phyloP scores from a whole-genome alignment of 352 stramenopile genomes.

The Peronosclerospora sorghi region DNA sequence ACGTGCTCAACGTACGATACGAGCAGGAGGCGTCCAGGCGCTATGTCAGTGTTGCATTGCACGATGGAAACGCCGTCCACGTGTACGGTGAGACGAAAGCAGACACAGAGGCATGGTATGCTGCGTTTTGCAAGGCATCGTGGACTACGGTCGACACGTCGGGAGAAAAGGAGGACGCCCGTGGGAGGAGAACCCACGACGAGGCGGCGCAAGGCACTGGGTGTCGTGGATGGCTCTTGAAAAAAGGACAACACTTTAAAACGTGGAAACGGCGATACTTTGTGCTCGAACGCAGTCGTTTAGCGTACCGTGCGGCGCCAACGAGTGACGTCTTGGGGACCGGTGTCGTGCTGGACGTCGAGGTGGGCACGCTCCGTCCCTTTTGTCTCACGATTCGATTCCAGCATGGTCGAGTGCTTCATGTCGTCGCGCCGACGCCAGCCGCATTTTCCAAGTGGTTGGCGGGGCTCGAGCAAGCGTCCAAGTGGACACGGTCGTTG shows the following conservation, averaged over 20 bases:
- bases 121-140: constrained; percentile 20
- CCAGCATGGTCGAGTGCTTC: constrained; percentile 56
- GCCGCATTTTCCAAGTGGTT: constrained; percentile 46
- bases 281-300: constrained; percentile 43
- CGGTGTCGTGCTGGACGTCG: constrained; percentile 56
- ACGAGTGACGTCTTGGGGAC: constrained; percentile 38
- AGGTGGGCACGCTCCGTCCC: constrained; percentile 37
- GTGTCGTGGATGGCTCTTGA: constrained; percentile 60
- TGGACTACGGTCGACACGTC: constrained; percentile 10
- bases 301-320: constrained; percentile 36
- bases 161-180: constrained; percentile 5
- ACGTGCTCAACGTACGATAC: constrained; percentile 36
- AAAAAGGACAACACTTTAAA: constrained; percentile 75
- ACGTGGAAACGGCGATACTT: constrained; percentile 81
- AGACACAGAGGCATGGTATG: constrained; percentile 47
- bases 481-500: constrained; percentile 56
- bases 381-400: constrained; percentile 65
- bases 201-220: no score
- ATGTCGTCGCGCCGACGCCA: constrained; percentile 47
- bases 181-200: constrained; percentile 7
- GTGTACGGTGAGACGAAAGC: constrained; percentile 29
- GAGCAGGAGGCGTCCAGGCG: constrained; percentile 20
- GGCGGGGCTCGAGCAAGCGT: constrained; percentile 35
- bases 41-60: constrained; percentile 32
- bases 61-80: constrained; percentile 36